Base-by-base conservation (phyloP, 176 grass and related monocot species). In the Musa acuminata region DNA sequence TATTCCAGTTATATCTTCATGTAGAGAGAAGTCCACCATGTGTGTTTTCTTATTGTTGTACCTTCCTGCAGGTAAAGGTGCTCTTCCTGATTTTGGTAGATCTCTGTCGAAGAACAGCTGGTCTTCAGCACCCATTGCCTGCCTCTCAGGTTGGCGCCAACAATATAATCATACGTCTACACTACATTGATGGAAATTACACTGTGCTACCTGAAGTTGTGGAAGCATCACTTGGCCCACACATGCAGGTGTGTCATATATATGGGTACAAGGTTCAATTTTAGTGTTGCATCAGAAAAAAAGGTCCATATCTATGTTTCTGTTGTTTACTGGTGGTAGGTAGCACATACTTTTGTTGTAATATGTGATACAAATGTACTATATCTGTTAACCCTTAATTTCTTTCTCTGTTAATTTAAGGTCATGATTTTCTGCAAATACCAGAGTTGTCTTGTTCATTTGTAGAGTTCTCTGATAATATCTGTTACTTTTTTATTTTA, bases 131-230 rank as follows among this genome's bases (percentile, higher is more conserved):
- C 83, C 86, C 95, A 58, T 91, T 91, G 25, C 95, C 95, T 72
- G 57, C 86, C 53, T 99, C 95, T 71, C 95, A 89, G 78, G 90
- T 99, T 86, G 95, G 95, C 49, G 84, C 95, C 12, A 89, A 57
- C 86, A 99, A 89, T 76, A 89, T 99, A 76, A 99, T 89, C 53
- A 99, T 99, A 94, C 87, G 88, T 64, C 72, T 99, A 74, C 95
- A 99, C 66, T 99, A 94, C 78, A 99, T 99, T 9, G 95, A 99
- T 76, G 95, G 95, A 65, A 99, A 83, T 77, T 94, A 99, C 87
- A 99, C 90, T 66, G 95, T 99, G 75, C 86, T 85, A 49, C 95
- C 95, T 72, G 95, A 99, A 84, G 95, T 99, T 60, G 95, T 99
- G 63, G 95, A 99, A 91, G 95, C 88, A 49, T 92, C 95, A 80